These are phyloP conservation scores for Vigna radiata DNA, from an alignment of 306 rosid genomes.

Conservation along the genomic window DNA sequence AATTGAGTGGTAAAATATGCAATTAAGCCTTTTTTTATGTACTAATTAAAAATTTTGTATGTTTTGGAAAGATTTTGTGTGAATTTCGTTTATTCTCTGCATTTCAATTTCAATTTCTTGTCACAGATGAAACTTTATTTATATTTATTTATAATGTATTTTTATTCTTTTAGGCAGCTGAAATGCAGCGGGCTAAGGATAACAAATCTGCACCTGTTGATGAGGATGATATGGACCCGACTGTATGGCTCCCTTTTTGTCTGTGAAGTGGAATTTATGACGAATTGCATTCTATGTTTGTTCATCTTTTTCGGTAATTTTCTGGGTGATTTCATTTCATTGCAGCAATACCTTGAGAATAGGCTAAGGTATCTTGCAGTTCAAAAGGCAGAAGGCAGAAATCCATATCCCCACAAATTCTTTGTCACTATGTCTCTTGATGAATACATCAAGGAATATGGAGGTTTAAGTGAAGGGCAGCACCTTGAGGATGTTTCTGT, in stretches of 20 bases:
- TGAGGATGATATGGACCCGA: conserved; percentile 68
- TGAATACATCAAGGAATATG: conserved; percentile 46
- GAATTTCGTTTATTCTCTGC: conserved; percentile 13
- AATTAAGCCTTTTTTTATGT: neutral
- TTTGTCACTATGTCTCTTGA: conserved; percentile 56
- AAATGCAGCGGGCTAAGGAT: conserved; percentile 48
- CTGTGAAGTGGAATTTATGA: neutral
- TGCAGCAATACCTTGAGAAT: conserved; percentile 87
- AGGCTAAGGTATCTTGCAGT: conserved; percentile 73
- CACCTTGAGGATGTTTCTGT: conserved; percentile 72
- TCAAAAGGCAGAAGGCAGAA: conserved; percentile 59
- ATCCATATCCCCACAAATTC: conserved; percentile 91
- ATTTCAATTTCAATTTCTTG: conserved; percentile 15
- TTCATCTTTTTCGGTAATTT: neutral
- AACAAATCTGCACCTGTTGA: conserved; percentile 64
- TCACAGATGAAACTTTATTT: neutral
- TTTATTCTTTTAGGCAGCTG: conserved; percentile 61
- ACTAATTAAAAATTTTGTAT: neutral
- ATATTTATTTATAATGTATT: neutral
- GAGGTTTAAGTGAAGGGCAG: conserved; percentile 63
- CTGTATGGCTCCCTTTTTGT: neutral
- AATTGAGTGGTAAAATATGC: too few species aligned
- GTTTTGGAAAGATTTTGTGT: neutral
- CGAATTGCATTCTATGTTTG: neutral
- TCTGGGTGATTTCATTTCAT: conserved; percentile 28